Evolutionary conservation across 1,284 basidiomycete genomes (phyloP), one percentile per base, ranked within the genome.

Genomic region (Cutaneotrichosporon dermatis): DNA sequence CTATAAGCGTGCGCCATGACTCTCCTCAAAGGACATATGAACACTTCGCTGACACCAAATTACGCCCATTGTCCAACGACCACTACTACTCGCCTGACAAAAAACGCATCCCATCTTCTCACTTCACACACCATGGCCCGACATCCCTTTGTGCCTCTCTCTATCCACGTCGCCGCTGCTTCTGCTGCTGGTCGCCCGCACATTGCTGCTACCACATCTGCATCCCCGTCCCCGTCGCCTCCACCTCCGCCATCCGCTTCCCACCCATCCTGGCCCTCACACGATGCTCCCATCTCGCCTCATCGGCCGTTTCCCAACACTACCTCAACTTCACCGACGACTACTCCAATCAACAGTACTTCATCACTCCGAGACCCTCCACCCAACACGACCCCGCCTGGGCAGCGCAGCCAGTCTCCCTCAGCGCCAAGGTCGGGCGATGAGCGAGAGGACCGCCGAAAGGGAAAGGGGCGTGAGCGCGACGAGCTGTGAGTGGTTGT

Each of bases 291-390:
- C 42, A n/a, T 34, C 4, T 42, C 13, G 6, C 49, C 46, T n/a
- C 34, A 37, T 41, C 55, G 36, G 12, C 12, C 45, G 6, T 6
- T 13, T 4, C 10, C 51, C 1, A 39, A 35, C 33, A 16, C 57
- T 8, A 33, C 58, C 25, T 2, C 40, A n/a, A 16, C 49, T 10
- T 51, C 57, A 12, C 37, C 53, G 2, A 25, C 25, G 2, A 25
- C 44, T 10, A 45, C 51, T 16, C 56, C 54, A 49, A 34, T 53
- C 44, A 57, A 62, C 66, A 71, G 69, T 44, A 71, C 69, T 4
- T 71, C 71, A 12, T 67, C 66, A 34, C 61, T 71, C 7, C 63
- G 68, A 42, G 69, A 73, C 52, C 68, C 68, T 7, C 66, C 63
- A 9, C 68, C 62, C 39, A 61, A 66, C 45, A 64, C 67, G 9